Conservation (phyloP, 352 stramenopile genomes). For the Pythium graminicola region DNA sequence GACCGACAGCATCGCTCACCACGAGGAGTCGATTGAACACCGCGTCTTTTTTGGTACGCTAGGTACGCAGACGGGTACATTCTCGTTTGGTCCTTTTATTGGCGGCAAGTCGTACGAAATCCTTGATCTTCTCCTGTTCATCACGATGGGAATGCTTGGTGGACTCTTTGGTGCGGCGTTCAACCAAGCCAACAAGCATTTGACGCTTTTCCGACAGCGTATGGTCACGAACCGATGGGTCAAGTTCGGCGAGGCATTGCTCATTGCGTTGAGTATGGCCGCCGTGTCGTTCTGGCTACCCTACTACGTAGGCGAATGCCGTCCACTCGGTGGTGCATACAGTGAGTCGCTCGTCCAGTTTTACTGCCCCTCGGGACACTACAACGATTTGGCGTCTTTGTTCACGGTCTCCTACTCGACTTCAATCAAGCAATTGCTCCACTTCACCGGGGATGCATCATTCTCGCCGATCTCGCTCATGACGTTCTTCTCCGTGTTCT, state of each 20-base stretch:
- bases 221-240: conserved; percentile 59
- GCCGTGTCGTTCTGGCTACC: conserved; percentile 69
- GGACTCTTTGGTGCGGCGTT: conserved; percentile 96
- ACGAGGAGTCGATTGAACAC: conserved; percentile 6
- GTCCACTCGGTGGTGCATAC: conserved; percentile 45
- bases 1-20: conserved; percentile 28
- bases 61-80: conserved; percentile 77
- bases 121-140: conserved; percentile 95
- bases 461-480: conserved; percentile 93
- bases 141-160: conserved; percentile 95
- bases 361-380: conserved; percentile 93
- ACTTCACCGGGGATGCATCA: conserved; percentile 88
- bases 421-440: conserved; percentile 95
- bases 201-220: conserved; percentile 81
- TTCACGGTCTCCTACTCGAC: conserved; percentile 95
- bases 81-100: conserved; percentile 85
- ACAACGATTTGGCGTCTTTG: conserved; percentile 96
- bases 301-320: conserved; percentile 69
- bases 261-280: conserved; percentile 63
- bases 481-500: conserved; percentile 95
- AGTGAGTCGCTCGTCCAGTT: conserved; percentile 87
- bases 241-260: conserved; percentile 54
- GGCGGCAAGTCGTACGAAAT: conserved; percentile 90
- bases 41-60: conserved; percentile 58
- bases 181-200: conserved; percentile 91